phyloP scores from a whole-genome alignment of 2,329 filamentous ascomycete genomes.

The Massarina eburnea region DNA sequence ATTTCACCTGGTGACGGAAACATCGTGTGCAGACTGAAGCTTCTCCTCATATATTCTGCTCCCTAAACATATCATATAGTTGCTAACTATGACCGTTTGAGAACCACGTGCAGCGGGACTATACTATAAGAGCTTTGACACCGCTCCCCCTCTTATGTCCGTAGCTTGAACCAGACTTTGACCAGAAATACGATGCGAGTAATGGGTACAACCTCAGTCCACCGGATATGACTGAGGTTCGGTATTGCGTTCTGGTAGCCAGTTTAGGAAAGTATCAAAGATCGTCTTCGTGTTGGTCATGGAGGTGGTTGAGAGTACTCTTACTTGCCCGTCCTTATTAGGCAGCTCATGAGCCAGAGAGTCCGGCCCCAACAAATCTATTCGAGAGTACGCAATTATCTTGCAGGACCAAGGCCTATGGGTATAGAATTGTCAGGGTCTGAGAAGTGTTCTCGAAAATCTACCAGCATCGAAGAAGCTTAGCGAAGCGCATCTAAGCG shows the following conservation, averaged over 20 bases:
- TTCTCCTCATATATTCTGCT: neutral
- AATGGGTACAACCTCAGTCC: neutral
- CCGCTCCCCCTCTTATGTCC: neutral
- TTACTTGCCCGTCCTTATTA: neutral
- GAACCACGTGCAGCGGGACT: neutral
- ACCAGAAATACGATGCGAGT: neutral
- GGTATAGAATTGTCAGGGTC: no score
- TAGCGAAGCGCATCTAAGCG: neutral
- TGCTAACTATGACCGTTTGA: no score
- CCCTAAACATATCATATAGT: neutral
- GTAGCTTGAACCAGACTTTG: neutral
- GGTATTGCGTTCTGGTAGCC: neutral
- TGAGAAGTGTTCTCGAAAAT: no score
- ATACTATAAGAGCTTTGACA: neutral
- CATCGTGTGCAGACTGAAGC: no score
- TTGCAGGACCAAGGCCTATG: no score
- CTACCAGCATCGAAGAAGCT: no score
- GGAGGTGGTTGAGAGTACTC: neutral
- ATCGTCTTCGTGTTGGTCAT: neutral
- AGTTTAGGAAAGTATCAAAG: neutral
- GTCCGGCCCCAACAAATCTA: no score
- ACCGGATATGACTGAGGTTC: neutral
- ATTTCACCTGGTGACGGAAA: no score
- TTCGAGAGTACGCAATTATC: no score
- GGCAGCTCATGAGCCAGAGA: no score